A percentile compares a stretch with the other conserved stretches of the same genome.
Conservation (phyloP, 148 eudicot genomes). For the Gaultheria prostrata region DNA sequence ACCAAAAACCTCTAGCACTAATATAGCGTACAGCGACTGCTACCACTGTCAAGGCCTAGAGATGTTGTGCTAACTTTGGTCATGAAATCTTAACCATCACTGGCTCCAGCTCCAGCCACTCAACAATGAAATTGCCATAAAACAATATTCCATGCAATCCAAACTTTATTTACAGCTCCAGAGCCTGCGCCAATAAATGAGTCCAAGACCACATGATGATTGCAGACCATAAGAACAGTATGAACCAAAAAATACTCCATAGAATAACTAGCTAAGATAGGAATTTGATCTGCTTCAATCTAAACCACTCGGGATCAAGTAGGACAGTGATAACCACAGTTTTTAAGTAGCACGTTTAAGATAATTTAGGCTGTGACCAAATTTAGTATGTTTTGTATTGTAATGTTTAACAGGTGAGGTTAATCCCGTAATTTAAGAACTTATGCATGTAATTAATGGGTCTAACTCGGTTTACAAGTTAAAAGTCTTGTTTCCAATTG, state of each 20-base stretch:
- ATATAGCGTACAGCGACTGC: not conserved
- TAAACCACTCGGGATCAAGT: not conserved
- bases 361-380: not conserved
- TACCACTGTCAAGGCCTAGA: not conserved
- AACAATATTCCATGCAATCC: not conserved
- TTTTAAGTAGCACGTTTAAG: not conserved
- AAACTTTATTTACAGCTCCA: not conserved
- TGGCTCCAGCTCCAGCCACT: not conserved
- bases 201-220: not conserved
- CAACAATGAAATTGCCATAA: not conserved
- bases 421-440: not conserved
- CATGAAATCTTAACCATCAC: not conserved
- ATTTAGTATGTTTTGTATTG: not conserved
- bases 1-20: not conserved
- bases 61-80: not conserved
- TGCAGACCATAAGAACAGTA: not conserved
- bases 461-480: too few species aligned
- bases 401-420: not conserved
- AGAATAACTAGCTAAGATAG: not conserved
- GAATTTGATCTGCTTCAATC: not conserved
- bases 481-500: too few species aligned
- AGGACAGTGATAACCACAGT: not conserved
- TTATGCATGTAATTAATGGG: too few species aligned
- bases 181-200: not conserved
- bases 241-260: not conserved